Conservation (phyloP, 1,139 yeast genomes). For the Spathaspora sp. region DNA sequence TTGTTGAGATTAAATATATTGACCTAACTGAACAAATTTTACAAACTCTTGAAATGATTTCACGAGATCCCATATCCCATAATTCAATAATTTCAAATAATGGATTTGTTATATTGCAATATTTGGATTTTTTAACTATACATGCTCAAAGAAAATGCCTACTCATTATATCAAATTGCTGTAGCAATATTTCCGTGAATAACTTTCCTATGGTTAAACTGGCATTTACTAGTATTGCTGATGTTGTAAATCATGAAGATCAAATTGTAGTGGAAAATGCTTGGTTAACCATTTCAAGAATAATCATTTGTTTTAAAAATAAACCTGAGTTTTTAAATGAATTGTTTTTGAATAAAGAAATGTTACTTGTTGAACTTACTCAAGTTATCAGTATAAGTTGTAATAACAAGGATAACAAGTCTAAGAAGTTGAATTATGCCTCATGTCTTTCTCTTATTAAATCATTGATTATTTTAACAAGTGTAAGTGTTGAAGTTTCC, state of each 20-base stretch:
- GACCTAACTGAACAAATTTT: constrained; percentile 93
- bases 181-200: constrained; percentile 46
- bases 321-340: constrained; percentile 46
- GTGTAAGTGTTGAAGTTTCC: constrained; percentile 43
- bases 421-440: constrained; percentile 25
- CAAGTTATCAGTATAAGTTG: constrained; percentile 29
- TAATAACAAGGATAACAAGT: constrained; percentile 20
- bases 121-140: constrained; percentile 82
- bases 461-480: constrained; percentile 39
- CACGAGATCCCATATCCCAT: constrained; percentile 53
- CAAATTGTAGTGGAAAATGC: constrained; percentile 65
- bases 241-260: constrained; percentile 65
- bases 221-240: constrained; percentile 61
- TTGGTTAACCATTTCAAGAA: constrained; percentile 65
- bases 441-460: constrained; percentile 42
- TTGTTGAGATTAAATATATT: constrained; percentile 76
- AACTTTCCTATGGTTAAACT: constrained; percentile 52
- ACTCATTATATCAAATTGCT: constrained; percentile 74
- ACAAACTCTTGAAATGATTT: constrained; percentile 70
- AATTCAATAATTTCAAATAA: constrained; percentile 53
- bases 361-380: constrained; percentile 27
- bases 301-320: constrained; percentile 53
- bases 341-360: constrained; percentile 34
- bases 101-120: constrained; percentile 66
- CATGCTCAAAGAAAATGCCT: constrained; percentile 89